A percentile compares a stretch with the other conserved stretches of the same genome.
phyloP scores from a whole-genome alignment of 2,329 filamentous ascomycete genomes.

The Pseudogymnoascus sp. region DNA sequence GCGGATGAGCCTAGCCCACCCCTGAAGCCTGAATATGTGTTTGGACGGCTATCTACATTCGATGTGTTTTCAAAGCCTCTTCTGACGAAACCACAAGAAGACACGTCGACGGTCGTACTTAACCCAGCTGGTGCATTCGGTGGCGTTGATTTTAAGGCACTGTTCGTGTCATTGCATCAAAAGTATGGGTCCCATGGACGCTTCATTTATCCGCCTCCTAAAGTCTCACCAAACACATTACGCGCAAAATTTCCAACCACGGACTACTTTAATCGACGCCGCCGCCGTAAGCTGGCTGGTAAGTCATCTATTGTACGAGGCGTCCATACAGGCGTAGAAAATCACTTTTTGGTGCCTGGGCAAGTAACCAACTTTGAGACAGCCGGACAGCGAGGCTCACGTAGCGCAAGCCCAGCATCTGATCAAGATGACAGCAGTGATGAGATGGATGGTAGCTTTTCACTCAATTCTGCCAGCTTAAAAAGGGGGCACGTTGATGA shows the following conservation, averaged over 20 bases:
- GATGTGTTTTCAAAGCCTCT: slow-evolving; percentile 3
- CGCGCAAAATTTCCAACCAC: slow-evolving; percentile 21
- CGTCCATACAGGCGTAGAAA: not conserved
- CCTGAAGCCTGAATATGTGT: slow-evolving; percentile 8
- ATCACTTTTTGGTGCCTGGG: not conserved
- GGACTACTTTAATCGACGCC: slow-evolving; percentile 21
- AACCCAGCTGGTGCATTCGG: slow-evolving; percentile 23
- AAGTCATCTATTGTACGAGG: not conserved
- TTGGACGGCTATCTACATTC: slow-evolving; percentile 8
- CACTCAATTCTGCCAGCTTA: slow-evolving; percentile 38
- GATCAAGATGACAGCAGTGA: slow-evolving; percentile 49
- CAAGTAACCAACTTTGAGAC: slow-evolving; percentile 16
- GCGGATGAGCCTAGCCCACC: slow-evolving; percentile 4
- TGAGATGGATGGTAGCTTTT: slow-evolving; percentile 41
- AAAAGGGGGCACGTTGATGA: slow-evolving; percentile 28
- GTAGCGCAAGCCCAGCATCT: slow-evolving; percentile 44
- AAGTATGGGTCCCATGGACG: slow-evolving; percentile 27
- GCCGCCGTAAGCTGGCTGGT: not conserved
- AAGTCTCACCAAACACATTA: not conserved
- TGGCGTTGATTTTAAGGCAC: slow-evolving; percentile 25
- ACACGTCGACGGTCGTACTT: not conserved
- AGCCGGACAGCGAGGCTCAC: slow-evolving; percentile 38
- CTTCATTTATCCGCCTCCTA: slow-evolving; percentile 18
- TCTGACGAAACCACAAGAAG: slow-evolving; percentile 19
- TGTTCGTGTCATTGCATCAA: slow-evolving; percentile 24